Base-by-base conservation (phyloP, 1,139 yeast species). In the Yamadazyma atmosphaerica region DNA sequence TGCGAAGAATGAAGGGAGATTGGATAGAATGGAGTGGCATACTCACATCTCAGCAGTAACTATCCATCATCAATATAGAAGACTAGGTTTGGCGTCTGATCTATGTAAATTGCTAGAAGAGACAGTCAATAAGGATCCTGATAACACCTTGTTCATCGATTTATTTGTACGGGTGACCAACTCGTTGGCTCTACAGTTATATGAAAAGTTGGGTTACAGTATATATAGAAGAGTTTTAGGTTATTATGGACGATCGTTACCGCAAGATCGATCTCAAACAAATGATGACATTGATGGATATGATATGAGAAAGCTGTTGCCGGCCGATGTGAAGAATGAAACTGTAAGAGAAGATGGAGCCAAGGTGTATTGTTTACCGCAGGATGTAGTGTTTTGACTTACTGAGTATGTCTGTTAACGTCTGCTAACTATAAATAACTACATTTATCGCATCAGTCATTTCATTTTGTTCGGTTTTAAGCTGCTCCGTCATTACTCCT, bases 41-140 rank as follows among this genome's bases (percentile, higher is more conserved):
- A 81, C 96, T 0, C 99, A 94, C 60, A 89, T 94, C 41, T 89
- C 98, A 0, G 98, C 98, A 0, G 96, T 94, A 2, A 89, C 98
- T 0, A 85, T 94, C 1, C 85, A 85, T 44, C 83, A 86, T 18
- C 82, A 81, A 38, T 90, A 85, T 55, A 69, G 99, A 42, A 68
- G 98, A 43, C 72, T 92, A 15, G 95, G 96, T 2, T 67, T 90
- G 35, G 98, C 97, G 1, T 80, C 86, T 2, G 76, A 76, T 43
- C 70, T 90, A 40, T 90, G 96, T 55, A 68, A 75, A 31, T 79
- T 86, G 46, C 65, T 94, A 32, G 92, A 85, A 51, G 72, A 78
- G 36, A 74, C 84, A 37, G 85, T 95, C 1, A 76, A 78, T 13
- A 74, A 71, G 17, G 71, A 77, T 32, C 89, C 89, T 0, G 82